Conservation (phyloP, 257 asterid genomes). For the Buddleja alternifolia region DNA sequence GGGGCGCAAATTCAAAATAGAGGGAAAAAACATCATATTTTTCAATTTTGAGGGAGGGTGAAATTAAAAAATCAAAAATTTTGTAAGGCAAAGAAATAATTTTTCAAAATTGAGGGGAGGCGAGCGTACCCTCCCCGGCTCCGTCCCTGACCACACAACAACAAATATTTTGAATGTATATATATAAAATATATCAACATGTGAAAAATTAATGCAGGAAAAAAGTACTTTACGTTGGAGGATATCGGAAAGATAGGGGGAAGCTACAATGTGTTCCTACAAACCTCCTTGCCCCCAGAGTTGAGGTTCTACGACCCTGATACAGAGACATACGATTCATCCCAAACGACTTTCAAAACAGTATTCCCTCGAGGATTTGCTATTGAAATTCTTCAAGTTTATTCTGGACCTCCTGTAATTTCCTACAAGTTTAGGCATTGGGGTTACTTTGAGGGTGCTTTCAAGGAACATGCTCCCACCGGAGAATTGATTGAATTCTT, state of each 20-base stretch:
- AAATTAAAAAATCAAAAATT: too few species aligned
- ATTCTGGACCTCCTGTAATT: conserved; percentile 74
- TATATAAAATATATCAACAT: not conserved
- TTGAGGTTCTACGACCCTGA: conserved; percentile 60
- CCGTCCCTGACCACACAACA: too few species aligned
- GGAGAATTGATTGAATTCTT: conserved; percentile 62
- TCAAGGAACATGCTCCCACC: conserved; percentile 56
- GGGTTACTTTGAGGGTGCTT: conserved; percentile 78
- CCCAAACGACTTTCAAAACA: conserved; percentile 55
- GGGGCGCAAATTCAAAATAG: too few species aligned
- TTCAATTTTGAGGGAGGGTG: too few species aligned
- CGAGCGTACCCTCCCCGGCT: too few species aligned
- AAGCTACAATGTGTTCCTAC: conserved; percentile 73
- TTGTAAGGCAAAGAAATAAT: too few species aligned
- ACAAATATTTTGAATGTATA: too few species aligned
- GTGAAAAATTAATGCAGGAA: conserved; percentile 34
- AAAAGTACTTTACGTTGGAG: conserved; percentile 35
- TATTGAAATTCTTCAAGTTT: conserved; percentile 63
- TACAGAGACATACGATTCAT: conserved; percentile 56
- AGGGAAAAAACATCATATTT: too few species aligned
- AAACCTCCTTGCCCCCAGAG: conserved; percentile 62
- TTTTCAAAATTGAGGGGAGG: too few species aligned
- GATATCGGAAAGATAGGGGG: conserved; percentile 63
- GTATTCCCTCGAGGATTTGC: conserved; percentile 75
- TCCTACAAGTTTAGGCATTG: conserved; percentile 77